phyloP scores from a whole-genome alignment of 1,284 basidiomycete species.

The Inonotus hispidus region DNA sequence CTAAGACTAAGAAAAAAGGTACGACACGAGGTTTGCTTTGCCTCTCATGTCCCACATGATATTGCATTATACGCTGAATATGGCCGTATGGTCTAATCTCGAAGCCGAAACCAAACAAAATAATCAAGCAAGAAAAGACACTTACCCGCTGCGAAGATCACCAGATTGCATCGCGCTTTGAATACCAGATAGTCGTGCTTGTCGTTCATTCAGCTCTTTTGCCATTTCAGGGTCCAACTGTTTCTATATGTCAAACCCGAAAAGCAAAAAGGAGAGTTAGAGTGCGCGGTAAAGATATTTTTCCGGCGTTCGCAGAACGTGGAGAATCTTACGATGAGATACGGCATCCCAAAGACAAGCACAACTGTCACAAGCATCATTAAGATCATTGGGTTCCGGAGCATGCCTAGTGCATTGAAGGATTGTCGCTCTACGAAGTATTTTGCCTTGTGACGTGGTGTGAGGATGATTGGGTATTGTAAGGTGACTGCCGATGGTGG shows the following conservation, averaged over 20 bases:
- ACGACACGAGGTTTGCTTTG: no score
- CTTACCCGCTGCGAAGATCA: constrained; percentile 53
- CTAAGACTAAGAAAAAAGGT: no score
- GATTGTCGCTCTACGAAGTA: constrained; percentile 68
- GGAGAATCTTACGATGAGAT: constrained; percentile 58
- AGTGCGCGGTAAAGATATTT: no score
- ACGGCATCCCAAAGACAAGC: constrained; percentile 77
- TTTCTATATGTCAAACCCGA: constrained; percentile 58
- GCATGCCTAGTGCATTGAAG: constrained; percentile 74
- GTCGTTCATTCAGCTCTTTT: constrained; percentile 65
- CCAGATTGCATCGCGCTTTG: constrained; percentile 57
- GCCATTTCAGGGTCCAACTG: constrained; percentile 73
- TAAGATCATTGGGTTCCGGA: constrained; percentile 85
- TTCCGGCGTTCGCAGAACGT: not conserved
- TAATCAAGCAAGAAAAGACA: not conserved
- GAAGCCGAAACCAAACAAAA: not conserved
- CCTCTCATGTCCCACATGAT: no score
- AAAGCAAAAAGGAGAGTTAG: not conserved
- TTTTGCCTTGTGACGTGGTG: constrained; percentile 46
- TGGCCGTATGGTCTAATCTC: not conserved
- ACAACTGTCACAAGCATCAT: constrained; percentile 69
- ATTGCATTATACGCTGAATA: no score
- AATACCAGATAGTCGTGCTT: constrained; percentile 53
- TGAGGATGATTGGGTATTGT: constrained; percentile 58
- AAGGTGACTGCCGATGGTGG: constrained; percentile 53